Evolutionary conservation across 2,329 filamentous ascomycete genomes (phyloP).

Genomic region (Xylariaceae sp.): DNA sequence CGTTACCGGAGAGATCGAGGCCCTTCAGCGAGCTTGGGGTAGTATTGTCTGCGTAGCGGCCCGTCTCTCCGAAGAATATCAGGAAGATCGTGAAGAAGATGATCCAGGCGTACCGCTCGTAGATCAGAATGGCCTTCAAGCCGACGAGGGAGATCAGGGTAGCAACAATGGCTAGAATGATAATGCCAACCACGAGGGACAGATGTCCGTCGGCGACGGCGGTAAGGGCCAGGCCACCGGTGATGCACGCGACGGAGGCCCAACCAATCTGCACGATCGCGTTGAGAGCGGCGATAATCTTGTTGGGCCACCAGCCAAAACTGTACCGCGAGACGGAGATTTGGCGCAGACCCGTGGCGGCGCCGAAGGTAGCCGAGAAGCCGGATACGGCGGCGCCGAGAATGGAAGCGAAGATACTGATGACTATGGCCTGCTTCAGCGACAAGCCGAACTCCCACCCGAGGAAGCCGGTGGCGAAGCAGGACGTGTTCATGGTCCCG

Average conservation of each 20-base stretch:
- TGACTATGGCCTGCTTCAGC: conserved; percentile 50
- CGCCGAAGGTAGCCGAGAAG: conserved; percentile 57
- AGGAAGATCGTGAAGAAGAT: conserved; percentile 55
- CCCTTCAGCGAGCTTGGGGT: conserved; percentile 45
- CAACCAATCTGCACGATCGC: conserved; percentile 57
- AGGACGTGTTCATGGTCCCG: conserved; percentile 57
- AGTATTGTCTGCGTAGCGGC: conserved; percentile 47
- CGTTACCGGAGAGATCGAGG: conserved; percentile 45
- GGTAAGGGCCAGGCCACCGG: conserved; percentile 55
- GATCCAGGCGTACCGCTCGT: conserved; percentile 58
- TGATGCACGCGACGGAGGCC: conserved; percentile 56
- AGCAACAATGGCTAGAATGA: conserved; percentile 55
- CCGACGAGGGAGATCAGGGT: conserved; percentile 60
- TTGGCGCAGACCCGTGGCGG: conserved; percentile 56
- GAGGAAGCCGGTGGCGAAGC: conserved; percentile 58
- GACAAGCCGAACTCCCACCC: conserved; percentile 55
- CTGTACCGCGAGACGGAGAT: conserved; percentile 56
- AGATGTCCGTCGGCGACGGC: conserved; percentile 53
- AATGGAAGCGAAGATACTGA: conserved; percentile 53
- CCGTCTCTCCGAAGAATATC: conserved; percentile 55
- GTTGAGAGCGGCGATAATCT: conserved; percentile 57
- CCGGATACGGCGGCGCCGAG: conserved; percentile 51
- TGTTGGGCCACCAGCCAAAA: conserved; percentile 58
- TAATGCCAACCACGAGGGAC: conserved; percentile 57
- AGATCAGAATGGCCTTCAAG: conserved; percentile 54